Evolutionary conservation across 2,329 filamentous ascomycete species (phyloP).

Genomic region (Claviceps maximensis): DNA sequence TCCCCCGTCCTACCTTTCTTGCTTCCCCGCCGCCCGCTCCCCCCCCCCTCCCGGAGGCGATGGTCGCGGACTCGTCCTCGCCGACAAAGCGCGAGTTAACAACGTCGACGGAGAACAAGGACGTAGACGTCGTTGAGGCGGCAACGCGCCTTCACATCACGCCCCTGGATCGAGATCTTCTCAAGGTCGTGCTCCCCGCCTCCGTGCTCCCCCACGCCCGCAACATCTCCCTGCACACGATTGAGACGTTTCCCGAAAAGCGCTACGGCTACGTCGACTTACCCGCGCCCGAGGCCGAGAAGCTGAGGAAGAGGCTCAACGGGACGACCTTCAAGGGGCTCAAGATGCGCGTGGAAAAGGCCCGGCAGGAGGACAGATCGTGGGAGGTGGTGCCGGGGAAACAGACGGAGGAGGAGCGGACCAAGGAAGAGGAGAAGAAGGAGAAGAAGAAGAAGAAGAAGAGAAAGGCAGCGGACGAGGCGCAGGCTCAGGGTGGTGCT

Average conservation of each 20-base stretch:
- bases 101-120: neutral
- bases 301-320: conserved; percentile 80
- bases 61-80: neutral
- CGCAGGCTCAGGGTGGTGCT: conserved; percentile 10
- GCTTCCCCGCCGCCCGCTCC: neutral
- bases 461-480: neutral
- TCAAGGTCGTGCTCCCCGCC: conserved; percentile 58
- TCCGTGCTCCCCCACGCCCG: conserved; percentile 52
- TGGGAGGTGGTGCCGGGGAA: neutral
- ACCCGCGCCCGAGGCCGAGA: conserved; percentile 71
- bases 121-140: neutral
- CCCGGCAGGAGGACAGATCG: conserved; percentile 27
- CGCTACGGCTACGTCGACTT: conserved; percentile 85
- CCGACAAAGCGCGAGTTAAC: neutral
- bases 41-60: neutral
- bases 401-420: conserved; percentile 10
- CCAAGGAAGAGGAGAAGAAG: conserved; percentile 15
- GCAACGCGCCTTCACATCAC: conserved; percentile 61
- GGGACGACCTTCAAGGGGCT: conserved; percentile 71
- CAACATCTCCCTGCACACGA: conserved; percentile 75
- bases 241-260: conserved; percentile 81
- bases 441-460: conserved; percentile 15
- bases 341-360: conserved; percentile 76
- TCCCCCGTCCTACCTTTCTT: neutral
- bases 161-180: conserved; percentile 64